Base-by-base conservation (phyloP, 179 eudicot species). In the Gypsophila paniculata region DNA sequence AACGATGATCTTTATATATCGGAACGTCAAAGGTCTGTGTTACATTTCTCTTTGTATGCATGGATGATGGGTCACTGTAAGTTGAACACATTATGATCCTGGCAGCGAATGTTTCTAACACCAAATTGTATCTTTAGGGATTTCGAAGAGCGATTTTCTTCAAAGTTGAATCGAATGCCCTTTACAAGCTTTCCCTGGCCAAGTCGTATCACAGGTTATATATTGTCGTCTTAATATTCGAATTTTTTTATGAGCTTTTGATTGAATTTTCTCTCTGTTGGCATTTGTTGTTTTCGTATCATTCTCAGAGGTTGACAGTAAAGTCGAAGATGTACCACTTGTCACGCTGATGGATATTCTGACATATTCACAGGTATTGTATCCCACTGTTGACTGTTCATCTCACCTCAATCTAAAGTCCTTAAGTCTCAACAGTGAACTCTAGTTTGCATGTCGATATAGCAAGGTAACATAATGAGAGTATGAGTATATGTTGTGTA, bases 121-220 rank as follows among this genome's bases (percentile, higher is more conserved):
- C 25, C 36, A 13, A 13, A 18, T 13, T 73, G 18, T 48, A 38
- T 39, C 13, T 62, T 74, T 36, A 94, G 97, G 84, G 68, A 69
- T 21, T 81, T 77, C 70, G 82, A 84, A 48, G 86, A 82, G 73
- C 86, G 97, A 54, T n/a, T 80, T 3, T 67, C 78, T 23, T 80
- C 87, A 46, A 81, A 85, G 48, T 81, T 80, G 79, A 86, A 73
- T 10, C 77, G 92, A 71, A 88, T 89, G 96, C 97, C 99, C 21
- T 82, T 73, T 22, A 17, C 86, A 4, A 73, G 99, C 75, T 87
- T 89, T 76, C 96, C 97, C 22, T 82, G 89, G 88, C 86, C 88
- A 63, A 82, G 86, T 72, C 73, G 53, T 61, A 62, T 91, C 60
- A 70, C 85, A 70, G 83, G 83, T 81, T 23, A 46, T 21, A 57